phyloP scores from a whole-genome alignment of 768 basidiomycete species.

The Leucosporidium yakuticum region DNA sequence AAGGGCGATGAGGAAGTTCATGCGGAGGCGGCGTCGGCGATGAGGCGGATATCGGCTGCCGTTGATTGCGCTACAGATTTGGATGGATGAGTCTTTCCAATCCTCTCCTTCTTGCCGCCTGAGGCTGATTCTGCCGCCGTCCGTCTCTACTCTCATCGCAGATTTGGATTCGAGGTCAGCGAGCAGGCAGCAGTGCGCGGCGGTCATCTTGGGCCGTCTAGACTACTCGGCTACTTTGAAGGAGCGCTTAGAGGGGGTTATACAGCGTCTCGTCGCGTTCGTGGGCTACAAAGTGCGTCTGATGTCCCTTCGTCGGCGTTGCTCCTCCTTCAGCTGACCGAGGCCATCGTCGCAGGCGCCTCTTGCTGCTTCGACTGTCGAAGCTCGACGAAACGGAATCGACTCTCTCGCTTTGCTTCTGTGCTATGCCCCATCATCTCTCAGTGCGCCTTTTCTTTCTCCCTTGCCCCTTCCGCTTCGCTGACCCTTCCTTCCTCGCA shows the following conservation, averaged over 20 bases:
- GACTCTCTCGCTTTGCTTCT: constrained; percentile 17
- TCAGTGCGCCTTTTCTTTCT: neutral
- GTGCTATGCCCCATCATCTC: neutral
- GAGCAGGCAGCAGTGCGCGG: constrained; percentile 65
- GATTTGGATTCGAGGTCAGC: constrained; percentile 16
- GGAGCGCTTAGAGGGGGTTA: neutral
- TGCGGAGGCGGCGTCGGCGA: constrained; percentile 9
- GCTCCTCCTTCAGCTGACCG: neutral
- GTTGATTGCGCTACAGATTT: constrained; percentile 45
- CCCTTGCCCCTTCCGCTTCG: neutral
- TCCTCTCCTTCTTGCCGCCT: too few species aligned
- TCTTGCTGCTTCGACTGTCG: neutral
- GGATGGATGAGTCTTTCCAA: constrained; percentile 59
- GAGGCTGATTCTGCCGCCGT: too few species aligned
- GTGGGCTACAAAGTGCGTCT: constrained; percentile 2
- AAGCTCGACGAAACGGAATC: constrained; percentile 24
- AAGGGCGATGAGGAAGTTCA: constrained; percentile 53
- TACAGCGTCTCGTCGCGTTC: neutral
- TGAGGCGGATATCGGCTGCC: neutral
- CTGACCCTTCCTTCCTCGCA: neutral
- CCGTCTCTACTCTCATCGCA: constrained; percentile 45
- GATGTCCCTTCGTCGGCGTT: too few species aligned
- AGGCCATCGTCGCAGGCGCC: too few species aligned
- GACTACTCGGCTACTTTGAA: constrained; percentile 48
- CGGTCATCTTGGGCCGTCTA: constrained; percentile 61